phyloP scores from a whole-genome alignment of 768 basidiomycete genomes.

The Tephrocybe sp. region DNA sequence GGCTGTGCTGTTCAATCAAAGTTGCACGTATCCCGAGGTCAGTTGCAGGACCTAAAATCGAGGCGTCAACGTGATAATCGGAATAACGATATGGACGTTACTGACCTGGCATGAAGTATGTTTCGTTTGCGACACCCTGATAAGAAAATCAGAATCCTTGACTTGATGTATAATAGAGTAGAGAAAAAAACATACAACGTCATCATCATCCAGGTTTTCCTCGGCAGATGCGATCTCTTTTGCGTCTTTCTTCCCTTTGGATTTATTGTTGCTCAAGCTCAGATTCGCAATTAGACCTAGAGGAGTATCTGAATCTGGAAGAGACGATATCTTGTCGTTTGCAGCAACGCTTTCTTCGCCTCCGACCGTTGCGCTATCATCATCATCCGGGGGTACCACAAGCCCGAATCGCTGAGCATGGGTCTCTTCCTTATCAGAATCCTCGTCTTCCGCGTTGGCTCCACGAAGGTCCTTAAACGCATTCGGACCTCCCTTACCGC shows the following conservation, averaged over 20 bases:
- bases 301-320: constrained; percentile 73
- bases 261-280: constrained; percentile 55
- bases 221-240: constrained; percentile 34
- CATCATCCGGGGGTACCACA: constrained; percentile 21
- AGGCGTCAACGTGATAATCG: background rate
- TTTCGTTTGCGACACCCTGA: constrained; percentile 78
- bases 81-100: constrained; percentile 2
- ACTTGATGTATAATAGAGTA: background rate
- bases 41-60: constrained; percentile 59
- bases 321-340: constrained; percentile 43
- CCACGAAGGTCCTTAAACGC: constrained; percentile 46
- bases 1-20: constrained; percentile 74
- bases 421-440: constrained; percentile 42
- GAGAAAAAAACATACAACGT: constrained; percentile 47
- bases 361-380: constrained; percentile 23
- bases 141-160: constrained; percentile 10
- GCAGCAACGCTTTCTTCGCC: constrained; percentile 36
- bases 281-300: constrained; percentile 74
- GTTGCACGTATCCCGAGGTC: constrained; percentile 67
- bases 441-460: constrained; percentile 30
- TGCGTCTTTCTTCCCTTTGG: constrained; percentile 37
- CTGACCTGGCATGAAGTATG: constrained; percentile 75
- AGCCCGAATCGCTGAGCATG: constrained; percentile 20
- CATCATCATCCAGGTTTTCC: constrained; percentile 57
- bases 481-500: constrained; percentile 37